Evolutionary conservation across 2,329 filamentous ascomycete species (phyloP).

Genomic region (Celoporthe dispersa): DNA sequence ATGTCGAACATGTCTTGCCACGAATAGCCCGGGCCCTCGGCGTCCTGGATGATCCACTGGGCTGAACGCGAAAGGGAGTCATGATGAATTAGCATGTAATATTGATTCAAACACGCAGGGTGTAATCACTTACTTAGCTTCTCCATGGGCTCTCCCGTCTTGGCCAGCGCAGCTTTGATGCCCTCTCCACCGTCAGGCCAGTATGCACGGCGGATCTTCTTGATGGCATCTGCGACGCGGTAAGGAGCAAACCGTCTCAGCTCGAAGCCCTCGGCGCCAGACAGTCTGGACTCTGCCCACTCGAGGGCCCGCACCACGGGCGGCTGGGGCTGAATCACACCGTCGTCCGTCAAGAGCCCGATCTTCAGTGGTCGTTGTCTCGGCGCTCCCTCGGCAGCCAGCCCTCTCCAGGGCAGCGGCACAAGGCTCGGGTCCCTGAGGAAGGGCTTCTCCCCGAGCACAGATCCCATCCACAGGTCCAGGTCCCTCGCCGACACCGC

Average conservation of each 20-base stretch:
- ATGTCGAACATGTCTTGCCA: constrained; percentile 35
- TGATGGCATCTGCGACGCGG: constrained; percentile 37
- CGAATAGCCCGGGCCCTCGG: constrained; percentile 34
- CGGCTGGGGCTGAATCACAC: constrained; percentile 43
- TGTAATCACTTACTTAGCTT: constrained; percentile 40
- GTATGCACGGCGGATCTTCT: constrained; percentile 46
- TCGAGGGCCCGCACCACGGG: constrained; percentile 42
- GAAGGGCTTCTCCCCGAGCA: constrained; percentile 35
- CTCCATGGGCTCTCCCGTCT: constrained; percentile 49
- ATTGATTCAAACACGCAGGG: too few relatives aligned
- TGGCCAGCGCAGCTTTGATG: constrained; percentile 39
- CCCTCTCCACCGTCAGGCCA: constrained; percentile 49
- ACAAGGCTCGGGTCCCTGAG: constrained; percentile 37
- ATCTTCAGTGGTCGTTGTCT: constrained; percentile 41
- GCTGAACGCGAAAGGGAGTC: too few relatives aligned
- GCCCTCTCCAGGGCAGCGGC: constrained; percentile 37
- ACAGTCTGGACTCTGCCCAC: constrained; percentile 39
- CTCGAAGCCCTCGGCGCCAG: constrained; percentile 33
- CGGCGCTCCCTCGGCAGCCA: constrained; percentile 2
- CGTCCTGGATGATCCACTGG: constrained; percentile 44
- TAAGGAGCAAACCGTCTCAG: constrained; percentile 43
- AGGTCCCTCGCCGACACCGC: constrained; percentile 39
- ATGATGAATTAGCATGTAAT: too few relatives aligned
- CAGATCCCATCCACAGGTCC: constrained; percentile 39
- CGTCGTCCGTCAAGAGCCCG: constrained; percentile 48